These are phyloP conservation scores for Saccharomycopsis amapae DNA, from an alignment of 805 yeast genomes.

Conservation along the genomic window DNA sequence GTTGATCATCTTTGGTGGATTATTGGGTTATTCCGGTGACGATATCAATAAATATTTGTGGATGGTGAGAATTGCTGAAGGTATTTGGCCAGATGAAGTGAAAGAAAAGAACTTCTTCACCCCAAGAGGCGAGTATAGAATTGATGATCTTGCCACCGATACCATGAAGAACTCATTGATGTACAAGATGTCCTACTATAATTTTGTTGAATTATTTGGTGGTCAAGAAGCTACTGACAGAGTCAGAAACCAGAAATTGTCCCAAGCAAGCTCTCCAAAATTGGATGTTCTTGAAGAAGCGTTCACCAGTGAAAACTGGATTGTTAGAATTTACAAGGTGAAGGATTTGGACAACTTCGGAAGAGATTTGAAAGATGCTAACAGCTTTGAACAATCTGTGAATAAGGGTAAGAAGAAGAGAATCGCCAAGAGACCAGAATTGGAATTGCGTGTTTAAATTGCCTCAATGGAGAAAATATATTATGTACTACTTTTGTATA, in stretches of 20 bases:
- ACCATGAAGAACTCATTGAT: conserved; percentile 85
- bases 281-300: conserved; percentile 86
- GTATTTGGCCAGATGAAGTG: conserved; percentile 99
- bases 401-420: conserved; percentile 33
- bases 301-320: conserved; percentile 93
- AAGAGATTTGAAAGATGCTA: conserved; percentile 58
- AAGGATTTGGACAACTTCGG: conserved; percentile 86
- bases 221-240: conserved; percentile 64
- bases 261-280: conserved; percentile 40
- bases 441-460: conserved; percentile 38
- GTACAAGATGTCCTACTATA: conserved; percentile 92
- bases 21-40: conserved; percentile 90
- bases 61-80: conserved; percentile 99
- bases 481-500: too few relatives aligned
- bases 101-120: conserved; percentile 81
- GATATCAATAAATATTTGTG: conserved; percentile 94
- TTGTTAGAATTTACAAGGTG: conserved; percentile 88
- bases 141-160: conserved; percentile 73
- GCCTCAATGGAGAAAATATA: too few relatives aligned
- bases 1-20: conserved; percentile 87
- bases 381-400: conserved; percentile 40
- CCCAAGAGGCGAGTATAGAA: conserved; percentile 76
- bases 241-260: conserved; percentile 78
- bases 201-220: conserved; percentile 66
- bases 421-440: conserved; percentile 45